Conservation (phyloP, 768 basidiomycete species). For the Kwoniella sp. region DNA sequence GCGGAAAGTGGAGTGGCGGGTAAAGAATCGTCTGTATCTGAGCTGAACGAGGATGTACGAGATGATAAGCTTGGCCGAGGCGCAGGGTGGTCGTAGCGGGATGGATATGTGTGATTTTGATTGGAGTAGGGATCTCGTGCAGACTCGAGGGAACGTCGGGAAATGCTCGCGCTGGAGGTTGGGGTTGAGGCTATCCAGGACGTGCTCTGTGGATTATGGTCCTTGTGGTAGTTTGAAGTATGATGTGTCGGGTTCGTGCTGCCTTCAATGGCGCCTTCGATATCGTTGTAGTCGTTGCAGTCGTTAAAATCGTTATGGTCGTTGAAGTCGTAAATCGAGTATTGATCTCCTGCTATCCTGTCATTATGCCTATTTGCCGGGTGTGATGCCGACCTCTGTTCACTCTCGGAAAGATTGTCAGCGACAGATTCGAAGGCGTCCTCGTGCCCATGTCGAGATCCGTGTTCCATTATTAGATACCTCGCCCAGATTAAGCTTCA, state of each 20-base stretch:
- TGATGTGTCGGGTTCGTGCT: too few relatives aligned
- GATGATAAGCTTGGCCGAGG: slow-evolving; percentile 2
- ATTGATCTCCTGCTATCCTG: neutral
- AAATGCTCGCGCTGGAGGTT: neutral
- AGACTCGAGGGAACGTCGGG: neutral
- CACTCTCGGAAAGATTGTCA: neutral
- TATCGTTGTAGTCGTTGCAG: slow-evolving; percentile 10
- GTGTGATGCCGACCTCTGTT: too few relatives aligned
- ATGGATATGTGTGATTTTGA: neutral
- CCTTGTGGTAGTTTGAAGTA: too few relatives aligned
- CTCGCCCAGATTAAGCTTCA: neutral
- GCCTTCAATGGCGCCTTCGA: too few relatives aligned
- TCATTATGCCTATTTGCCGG: neutral
- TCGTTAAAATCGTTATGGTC: slow-evolving; percentile 10
- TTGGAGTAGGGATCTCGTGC: neutral
- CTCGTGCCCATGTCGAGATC: neutral
- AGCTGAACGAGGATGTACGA: slow-evolving; percentile 2
- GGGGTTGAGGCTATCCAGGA: neutral
- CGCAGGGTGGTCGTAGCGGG: neutral
- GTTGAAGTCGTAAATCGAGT: neutral
- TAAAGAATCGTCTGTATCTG: slow-evolving; percentile 6
- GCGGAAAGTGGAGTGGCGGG: slow-evolving; percentile 7
- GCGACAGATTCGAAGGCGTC: neutral
- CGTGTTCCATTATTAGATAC: neutral
- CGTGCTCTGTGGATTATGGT: neutral